phyloP scores from a whole-genome alignment of 345 rosid species.

The Sonneratia caseolaris region DNA sequence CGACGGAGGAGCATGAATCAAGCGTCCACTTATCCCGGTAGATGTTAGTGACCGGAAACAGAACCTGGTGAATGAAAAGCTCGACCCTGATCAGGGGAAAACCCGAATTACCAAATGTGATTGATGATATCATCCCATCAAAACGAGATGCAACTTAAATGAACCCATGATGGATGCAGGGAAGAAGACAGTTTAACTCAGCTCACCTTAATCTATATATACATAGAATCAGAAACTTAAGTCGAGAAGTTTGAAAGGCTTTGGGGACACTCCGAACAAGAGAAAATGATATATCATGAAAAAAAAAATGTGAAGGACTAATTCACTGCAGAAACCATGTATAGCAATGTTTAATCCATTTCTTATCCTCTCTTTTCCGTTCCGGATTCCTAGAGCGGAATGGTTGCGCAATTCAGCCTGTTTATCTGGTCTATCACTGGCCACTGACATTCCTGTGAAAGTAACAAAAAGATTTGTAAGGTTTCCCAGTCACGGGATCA shows the following conservation, averaged over 20 bases:
- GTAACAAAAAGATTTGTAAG: constrained; percentile 1
- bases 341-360: neutral
- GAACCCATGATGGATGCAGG: neutral
- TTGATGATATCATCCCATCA: neutral
- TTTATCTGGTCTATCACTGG: constrained; percentile 1
- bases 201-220: no score
- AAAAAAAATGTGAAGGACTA: neutral
- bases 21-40: neutral
- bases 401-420: neutral
- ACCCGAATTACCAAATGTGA: neutral
- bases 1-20: neutral
- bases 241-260: no score
- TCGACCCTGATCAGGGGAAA: neutral
- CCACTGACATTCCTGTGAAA: neutral
- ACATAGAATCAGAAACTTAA: no score
- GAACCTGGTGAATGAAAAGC: neutral
- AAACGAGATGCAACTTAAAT: neutral
- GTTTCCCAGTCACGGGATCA: constrained; percentile 24
- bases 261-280: no score
- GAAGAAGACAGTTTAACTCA: no score
- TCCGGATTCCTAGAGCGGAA: neutral
- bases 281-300: no score
- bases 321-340: neutral
- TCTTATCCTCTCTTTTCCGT: neutral
- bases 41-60: neutral